Base-by-base conservation (phyloP, 768 basidiomycete genomes). In the Rickenella mellea region DNA sequence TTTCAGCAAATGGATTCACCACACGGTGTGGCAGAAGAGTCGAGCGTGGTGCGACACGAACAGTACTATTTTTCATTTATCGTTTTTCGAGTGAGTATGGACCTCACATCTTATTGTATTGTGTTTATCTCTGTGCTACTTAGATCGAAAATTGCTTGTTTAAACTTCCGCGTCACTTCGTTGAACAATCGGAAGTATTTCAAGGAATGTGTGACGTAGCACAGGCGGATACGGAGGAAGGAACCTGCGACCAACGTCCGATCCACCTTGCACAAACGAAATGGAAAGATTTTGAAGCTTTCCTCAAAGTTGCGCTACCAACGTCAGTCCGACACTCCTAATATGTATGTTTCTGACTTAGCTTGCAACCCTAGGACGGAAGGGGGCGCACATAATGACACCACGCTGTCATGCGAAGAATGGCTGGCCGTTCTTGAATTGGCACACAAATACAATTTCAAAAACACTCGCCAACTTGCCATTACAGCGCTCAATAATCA, bases 71-170 rank as follows among this genome's bases (percentile, higher is more conserved):
- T n/a, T n/a, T n/a, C n/a, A n/a, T n/a, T n/a, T n/a, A n/a, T n/a
- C n/a, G n/a, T n/a, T n/a, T n/a, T n/a, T n/a, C n/a, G n/a, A n/a
- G n/a, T n/a, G n/a, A n/a, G n/a, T n/a, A n/a, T n/a, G n/a, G n/a
- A n/a, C n/a, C n/a, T n/a, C n/a, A n/a, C n/a, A n/a, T n/a, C n/a
- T n/a, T n/a, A n/a, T n/a, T n/a, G n/a, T n/a, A n/a, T n/a, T n/a
- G n/a, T n/a, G n/a, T n/a, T n/a, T n/a, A n/a, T n/a, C n/a, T n/a
- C n/a, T n/a, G n/a, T n/a, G n/a, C n/a, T n/a, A n/a, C n/a, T n/a
- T n/a, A 68, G 67, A 65, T 66, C 22, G 67, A 69, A 35, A 55
- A 59, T 28, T 48, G 47, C 10, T 41, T 65, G 20, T 70, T 67
- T 56, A 63, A 63, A 41, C 51, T 69, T 10, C 67, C 66, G 11